Conservation (phyloP, 352 stramenopile species). For the Pythium rishiriense region DNA sequence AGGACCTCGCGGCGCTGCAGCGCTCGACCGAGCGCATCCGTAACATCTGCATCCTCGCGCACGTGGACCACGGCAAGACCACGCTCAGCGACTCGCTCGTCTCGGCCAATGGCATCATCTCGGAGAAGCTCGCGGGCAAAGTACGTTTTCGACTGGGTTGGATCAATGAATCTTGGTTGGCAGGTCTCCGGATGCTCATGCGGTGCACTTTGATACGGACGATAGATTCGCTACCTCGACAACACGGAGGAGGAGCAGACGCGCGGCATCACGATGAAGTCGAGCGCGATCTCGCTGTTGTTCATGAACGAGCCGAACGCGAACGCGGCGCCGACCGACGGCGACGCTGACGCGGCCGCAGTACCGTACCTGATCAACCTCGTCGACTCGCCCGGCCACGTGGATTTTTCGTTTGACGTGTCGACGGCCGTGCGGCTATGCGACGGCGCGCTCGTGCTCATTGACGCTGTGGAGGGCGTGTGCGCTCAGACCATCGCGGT, state of each 20-base stretch:
- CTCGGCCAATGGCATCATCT: slow-evolving; percentile 97
- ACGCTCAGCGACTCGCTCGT: slow-evolving; percentile 95
- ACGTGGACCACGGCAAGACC: slow-evolving; percentile 94
- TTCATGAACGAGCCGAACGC: slow-evolving; percentile 66
- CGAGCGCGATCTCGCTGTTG: slow-evolving; percentile 94
- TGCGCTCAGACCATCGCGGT: slow-evolving; percentile 95
- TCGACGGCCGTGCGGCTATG: slow-evolving; percentile 95
- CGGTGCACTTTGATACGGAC: neutral
- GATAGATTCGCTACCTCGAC: slow-evolving; percentile 95
- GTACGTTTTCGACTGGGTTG: neutral
- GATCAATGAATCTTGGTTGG: neutral
- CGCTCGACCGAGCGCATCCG: slow-evolving; percentile 79
- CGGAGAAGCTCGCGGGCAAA: slow-evolving; percentile 93
- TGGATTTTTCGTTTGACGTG: slow-evolving; percentile 96
- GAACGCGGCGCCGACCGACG: slow-evolving; percentile 11
- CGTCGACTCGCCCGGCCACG: slow-evolving; percentile 94
- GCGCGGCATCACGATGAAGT: slow-evolving; percentile 98
- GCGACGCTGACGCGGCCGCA: slow-evolving; percentile 26
- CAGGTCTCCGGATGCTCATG: neutral
- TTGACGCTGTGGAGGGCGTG: slow-evolving; percentile 96
- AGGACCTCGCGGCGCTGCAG: slow-evolving; percentile 63
- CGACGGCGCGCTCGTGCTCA: slow-evolving; percentile 93
- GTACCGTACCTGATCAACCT: slow-evolving; percentile 93
- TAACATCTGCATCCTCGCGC: slow-evolving; percentile 95
- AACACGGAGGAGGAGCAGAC: slow-evolving; percentile 94